Base-by-base conservation (phyloP, 1,139 yeast species). In the Suhomyces terraborum region DNA sequence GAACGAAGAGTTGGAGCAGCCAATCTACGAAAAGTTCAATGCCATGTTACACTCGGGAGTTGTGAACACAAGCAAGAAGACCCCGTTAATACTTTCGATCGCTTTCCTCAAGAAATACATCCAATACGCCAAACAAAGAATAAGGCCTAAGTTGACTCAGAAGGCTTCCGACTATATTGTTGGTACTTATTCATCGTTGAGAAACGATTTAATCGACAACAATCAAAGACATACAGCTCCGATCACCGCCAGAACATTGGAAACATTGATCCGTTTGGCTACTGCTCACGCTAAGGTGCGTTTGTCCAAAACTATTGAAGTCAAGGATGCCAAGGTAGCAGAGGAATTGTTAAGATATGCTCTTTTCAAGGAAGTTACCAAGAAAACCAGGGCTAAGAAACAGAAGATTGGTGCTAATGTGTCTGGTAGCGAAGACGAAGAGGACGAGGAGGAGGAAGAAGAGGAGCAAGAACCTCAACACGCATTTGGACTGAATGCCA, bases 221-320 rank as follows among this genome's bases (percentile, higher is more conserved):
- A 83, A 82, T 54, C 87, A 83, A 59, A 78, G 93, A 45, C 82
- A 87, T 53, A 89, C 97, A 3, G 86, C 96, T 1, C 98, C 99
- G 28, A 88, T 94, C 51, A 93, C 99, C 3, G 96, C 98, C 17
- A 88, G 99, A 81, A 94, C 98, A 3, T 73, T 93, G 54, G 99
- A 93, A 67, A 93, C 99, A 0, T 74, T 93, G 53, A 93, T 93
- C 61, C 95, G 99, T 73, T 73, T 93, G 47, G 77, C 98, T 1
- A 88, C 98, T 1, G 98, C 98, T 0, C 99, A 93, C 64, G 98
- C 99, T 17, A 93, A 93, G 61, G 88, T 93, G 10, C 75, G 98
- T 54, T 72, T 93, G 41, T 85, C 96, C 18, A 79, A 79, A 52
- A 73, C 79, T 3, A 84, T 93, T 16, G 88, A 84, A 29, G 78